phyloP scores from a whole-genome alignment of 495 filamentous ascomycete species.

The Podospora fimiseda region DNA sequence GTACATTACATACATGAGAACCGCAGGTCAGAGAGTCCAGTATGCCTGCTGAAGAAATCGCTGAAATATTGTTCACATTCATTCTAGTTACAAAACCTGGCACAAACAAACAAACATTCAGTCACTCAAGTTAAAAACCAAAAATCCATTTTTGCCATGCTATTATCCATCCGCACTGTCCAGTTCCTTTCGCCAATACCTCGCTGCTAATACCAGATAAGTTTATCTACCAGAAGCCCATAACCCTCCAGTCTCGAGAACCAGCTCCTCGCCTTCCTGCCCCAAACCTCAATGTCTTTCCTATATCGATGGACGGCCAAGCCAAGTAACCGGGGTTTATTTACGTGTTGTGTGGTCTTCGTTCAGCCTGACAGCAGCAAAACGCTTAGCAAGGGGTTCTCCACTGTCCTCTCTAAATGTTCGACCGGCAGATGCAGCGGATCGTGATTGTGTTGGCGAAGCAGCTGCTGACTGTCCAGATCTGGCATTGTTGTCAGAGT shows the following conservation, averaged over 20 bases:
- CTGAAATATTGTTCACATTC: too few species aligned
- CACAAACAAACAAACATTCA: too few species aligned
- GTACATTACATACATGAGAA: too few species aligned
- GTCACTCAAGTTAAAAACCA: neutral
- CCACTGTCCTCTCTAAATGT: constrained; percentile 26
- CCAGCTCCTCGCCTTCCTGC: neutral
- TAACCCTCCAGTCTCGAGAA: neutral
- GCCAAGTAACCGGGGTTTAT: neutral
- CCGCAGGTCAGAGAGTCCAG: too few species aligned
- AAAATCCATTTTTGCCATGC: neutral
- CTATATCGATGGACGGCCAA: neutral
- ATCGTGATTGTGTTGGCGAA: constrained; percentile 12
- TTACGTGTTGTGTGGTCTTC: constrained; percentile 24
- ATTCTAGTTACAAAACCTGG: too few species aligned
- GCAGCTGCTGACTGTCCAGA: constrained; percentile 19
- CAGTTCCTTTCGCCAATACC: neutral
- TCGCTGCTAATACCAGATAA: neutral
- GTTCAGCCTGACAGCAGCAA: constrained; percentile 94
- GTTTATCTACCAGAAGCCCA: neutral
- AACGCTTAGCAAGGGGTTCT: constrained; percentile 94
- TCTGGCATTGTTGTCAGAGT: constrained; percentile 35
- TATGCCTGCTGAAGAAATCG: too few species aligned
- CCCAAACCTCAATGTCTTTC: neutral
- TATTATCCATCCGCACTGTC: neutral
- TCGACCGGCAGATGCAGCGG: constrained; percentile 23